phyloP scores from a whole-genome alignment of 176 grass and related monocot species.

The Coix lacrymajobi region DNA sequence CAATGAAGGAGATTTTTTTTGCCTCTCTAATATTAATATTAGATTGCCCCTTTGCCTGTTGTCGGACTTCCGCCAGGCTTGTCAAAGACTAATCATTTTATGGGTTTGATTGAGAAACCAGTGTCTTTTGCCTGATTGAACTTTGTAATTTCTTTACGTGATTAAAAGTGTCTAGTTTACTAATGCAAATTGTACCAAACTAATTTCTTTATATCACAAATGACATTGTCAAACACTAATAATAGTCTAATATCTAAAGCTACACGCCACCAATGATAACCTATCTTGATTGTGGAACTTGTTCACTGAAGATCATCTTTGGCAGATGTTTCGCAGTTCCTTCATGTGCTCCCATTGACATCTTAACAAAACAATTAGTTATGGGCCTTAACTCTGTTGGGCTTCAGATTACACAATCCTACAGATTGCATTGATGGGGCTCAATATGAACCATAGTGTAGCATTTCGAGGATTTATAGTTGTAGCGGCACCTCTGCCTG shows the following conservation, averaged over 20 bases:
- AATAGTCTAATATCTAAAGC: background rate
- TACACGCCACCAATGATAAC: background rate
- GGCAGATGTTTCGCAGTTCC: background rate
- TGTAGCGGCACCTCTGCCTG: background rate
- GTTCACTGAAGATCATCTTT: background rate
- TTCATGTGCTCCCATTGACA: background rate
- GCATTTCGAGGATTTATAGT: background rate
- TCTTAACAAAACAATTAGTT: background rate
- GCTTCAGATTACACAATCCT: background rate
- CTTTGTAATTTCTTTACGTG: no score
- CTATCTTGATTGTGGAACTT: background rate
- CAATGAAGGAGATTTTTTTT: no score
- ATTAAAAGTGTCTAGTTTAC: no score
- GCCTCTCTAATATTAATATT: no score
- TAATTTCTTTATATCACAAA: background rate
- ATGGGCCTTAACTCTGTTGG: background rate
- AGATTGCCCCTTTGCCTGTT: no score
- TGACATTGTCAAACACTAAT: background rate
- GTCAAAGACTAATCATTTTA: no score
- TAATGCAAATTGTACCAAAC: background rate
- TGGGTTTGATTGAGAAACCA: no score
- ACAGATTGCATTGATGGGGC: background rate
- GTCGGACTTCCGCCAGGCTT: no score
- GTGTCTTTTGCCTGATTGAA: no score
- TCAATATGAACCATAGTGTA: background rate